Conservation (phyloP, 495 filamentous ascomycete genomes). For the Sphaerosporella brunnea region DNA sequence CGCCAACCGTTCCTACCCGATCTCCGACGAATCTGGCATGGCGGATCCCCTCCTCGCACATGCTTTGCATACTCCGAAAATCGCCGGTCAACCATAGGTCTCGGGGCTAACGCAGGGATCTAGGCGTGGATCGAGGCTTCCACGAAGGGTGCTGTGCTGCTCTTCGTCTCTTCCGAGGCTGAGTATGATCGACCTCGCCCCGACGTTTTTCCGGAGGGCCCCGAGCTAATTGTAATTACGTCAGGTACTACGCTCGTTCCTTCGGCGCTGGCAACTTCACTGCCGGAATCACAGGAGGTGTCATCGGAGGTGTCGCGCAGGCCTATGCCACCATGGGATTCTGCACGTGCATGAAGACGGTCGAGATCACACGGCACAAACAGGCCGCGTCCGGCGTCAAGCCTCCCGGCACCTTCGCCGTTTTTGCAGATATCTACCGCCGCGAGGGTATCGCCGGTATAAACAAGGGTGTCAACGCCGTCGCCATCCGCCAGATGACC, state of each 20-base stretch:
- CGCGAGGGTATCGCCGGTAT: constrained; percentile 89
- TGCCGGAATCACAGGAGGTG: constrained; percentile 76
- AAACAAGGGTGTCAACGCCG: constrained; percentile 95
- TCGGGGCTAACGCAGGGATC: constrained; percentile 9
- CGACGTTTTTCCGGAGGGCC: background rate
- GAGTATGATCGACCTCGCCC: constrained; percentile 32
- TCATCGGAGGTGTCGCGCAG: constrained; percentile 87
- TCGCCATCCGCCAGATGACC: constrained; percentile 95
- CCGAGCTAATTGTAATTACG: background rate
- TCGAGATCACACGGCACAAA: constrained; percentile 98
- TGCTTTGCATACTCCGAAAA: constrained; percentile 2
- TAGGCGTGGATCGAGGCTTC: constrained; percentile 98
- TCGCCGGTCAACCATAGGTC: background rate
- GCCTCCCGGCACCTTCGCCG: constrained; percentile 71
- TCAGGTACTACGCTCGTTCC: constrained; percentile 53
- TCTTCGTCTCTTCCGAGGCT: constrained; percentile 96
- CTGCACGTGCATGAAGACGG: constrained; percentile 99
- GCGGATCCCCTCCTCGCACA: no score
- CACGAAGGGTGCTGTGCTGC: constrained; percentile 94
- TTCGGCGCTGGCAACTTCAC: constrained; percentile 73
- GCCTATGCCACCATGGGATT: constrained; percentile 99
- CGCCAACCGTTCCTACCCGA: no score
- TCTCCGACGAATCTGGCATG: no score
- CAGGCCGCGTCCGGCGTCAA: constrained; percentile 65
- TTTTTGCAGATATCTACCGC: constrained; percentile 94